Evolutionary conservation across 2,329 filamentous ascomycete genomes (phyloP).

Genomic region (Stenocarpella maydis): DNA sequence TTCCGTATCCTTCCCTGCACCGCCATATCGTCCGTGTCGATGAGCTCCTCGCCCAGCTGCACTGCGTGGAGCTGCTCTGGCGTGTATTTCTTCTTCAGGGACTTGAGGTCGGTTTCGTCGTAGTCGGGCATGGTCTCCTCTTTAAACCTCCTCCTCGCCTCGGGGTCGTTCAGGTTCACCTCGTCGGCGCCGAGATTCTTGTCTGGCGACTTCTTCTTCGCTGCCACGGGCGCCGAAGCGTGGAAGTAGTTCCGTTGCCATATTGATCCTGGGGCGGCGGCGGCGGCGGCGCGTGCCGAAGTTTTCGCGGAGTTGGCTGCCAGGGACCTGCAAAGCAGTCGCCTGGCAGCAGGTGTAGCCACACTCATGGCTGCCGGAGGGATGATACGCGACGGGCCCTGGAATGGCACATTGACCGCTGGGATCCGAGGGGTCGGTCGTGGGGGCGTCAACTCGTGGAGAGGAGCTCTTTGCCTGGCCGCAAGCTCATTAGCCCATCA

Average conservation of each 20-base stretch:
- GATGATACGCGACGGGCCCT: conserved; percentile 29
- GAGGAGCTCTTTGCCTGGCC: conserved; percentile 26
- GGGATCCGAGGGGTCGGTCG: conserved; percentile 8
- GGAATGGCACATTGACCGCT: conserved; percentile 28
- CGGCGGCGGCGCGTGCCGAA: conserved; percentile 36
- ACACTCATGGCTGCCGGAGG: conserved; percentile 58
- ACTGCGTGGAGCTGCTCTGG: conserved; percentile 83
- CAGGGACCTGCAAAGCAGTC: conserved; percentile 61
- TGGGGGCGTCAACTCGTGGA: conserved; percentile 11
- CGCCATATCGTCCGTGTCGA: conserved; percentile 77
- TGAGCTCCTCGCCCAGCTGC: conserved; percentile 79
- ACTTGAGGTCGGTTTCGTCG: conserved; percentile 69
- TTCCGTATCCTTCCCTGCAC: conserved; percentile 75
- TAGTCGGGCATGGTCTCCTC: conserved; percentile 68
- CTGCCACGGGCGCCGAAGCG: conserved; percentile 56
- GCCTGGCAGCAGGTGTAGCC: conserved; percentile 60
- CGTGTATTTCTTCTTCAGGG: conserved; percentile 75
- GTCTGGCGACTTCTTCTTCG: conserved; percentile 56
- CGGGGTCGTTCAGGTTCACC: conserved; percentile 56
- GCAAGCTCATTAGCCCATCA: conserved; percentile 31
- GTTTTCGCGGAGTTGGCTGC: conserved; percentile 44
- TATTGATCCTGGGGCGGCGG: conserved; percentile 38
- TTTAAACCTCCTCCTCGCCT: conserved; percentile 54
- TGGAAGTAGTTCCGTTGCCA: conserved; percentile 57
- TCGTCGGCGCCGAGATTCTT: conserved; percentile 61